Base-by-base conservation (phyloP, 2,329 filamentous ascomycete genomes). In the Berkeleyomyces basicola region DNA sequence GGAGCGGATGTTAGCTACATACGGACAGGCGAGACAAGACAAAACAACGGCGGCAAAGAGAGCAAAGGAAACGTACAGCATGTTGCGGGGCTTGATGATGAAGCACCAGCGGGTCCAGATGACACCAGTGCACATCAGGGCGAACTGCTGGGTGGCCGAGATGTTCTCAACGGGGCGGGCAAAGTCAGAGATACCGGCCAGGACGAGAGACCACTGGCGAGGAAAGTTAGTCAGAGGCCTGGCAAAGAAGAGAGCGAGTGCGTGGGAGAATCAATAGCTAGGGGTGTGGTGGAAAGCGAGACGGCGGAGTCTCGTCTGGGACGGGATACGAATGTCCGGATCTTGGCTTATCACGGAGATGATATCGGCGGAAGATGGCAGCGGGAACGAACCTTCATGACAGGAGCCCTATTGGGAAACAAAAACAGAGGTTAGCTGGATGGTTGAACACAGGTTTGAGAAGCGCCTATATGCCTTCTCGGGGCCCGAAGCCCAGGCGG, bases 91-190 rank as follows among this genome's bases (percentile, higher is more conserved):
- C 75, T 85, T 90, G 77, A 99, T 99, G 74, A 99, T 87, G 72
- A 97, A 81, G 80, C 93, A 99, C 93, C 93, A 99, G 68, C 93
- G 84, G 55, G 93, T 99, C 93, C 93, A 99, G 81, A 99, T 99
- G 67, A 87, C 76, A 68, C 93, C 93, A 7, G 93, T 99, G 69
- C 85, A 85, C 72, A 89, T 93, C 68, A 99, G 82, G 65, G 93
- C 92, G 59, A 79, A 79, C 78, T 97, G 99, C 77, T 96, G 91
- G 39, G 88, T 93, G 66, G 96, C 78, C 47, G 91, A 96, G 68
- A 99, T 88, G 74, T 90, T 90, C 74, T 95, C 88, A 66, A 88
- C 90, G 40, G 93, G 93, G 68, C 93, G 90, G 66, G 85, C 81
- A 73, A 99, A 88, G 78, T 99, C 93, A 69, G 89, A 86, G 72